phyloP scores from a whole-genome alignment of 805 yeast species.

The Ascoidea rubescens region DNA sequence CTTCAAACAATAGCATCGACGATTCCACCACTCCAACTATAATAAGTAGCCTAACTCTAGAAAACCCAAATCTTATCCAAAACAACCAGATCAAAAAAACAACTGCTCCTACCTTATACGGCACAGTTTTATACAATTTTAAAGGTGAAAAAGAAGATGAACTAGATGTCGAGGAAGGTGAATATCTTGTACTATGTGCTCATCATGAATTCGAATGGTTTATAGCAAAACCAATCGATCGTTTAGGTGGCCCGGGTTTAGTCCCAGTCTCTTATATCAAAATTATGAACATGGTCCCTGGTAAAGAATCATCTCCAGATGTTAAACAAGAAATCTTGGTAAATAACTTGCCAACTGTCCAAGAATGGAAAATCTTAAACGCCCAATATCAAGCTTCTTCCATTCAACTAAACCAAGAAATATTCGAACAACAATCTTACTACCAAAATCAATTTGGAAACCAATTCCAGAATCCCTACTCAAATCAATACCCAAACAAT shows the following conservation, averaged over 20 bases:
- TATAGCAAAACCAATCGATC: constrained; percentile 89
- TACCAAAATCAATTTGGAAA: neutral
- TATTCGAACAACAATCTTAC: constrained; percentile 1
- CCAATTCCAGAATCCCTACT: neutral
- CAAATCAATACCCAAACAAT: neutral
- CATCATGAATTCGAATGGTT: constrained; percentile 97
- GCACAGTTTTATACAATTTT: constrained; percentile 76
- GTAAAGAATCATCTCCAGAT: constrained; percentile 40
- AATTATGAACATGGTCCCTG: constrained; percentile 62
- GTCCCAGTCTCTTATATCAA: constrained; percentile 88
- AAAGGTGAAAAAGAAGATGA: constrained; percentile 77
- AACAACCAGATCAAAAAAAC: constrained; percentile 13
- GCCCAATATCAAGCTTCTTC: constrained; percentile 89
- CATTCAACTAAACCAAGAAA: constrained; percentile 46
- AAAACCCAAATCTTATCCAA: constrained; percentile 5
- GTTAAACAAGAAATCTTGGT: constrained; percentile 43
- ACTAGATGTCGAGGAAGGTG: constrained; percentile 72
- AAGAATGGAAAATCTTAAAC: constrained; percentile 86
- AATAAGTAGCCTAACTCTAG: neutral
- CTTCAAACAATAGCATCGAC: constrained; percentile 7
- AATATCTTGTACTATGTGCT: constrained; percentile 84
- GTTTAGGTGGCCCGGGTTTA: constrained; percentile 94
- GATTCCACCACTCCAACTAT: neutral
- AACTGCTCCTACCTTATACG: constrained; percentile 45
- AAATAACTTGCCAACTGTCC: constrained; percentile 79